Evolutionary conservation across 2,329 filamentous ascomycete species (phyloP), one percentile per base, ranked within the genome.

Genomic region (Elsinoe perseae): DNA sequence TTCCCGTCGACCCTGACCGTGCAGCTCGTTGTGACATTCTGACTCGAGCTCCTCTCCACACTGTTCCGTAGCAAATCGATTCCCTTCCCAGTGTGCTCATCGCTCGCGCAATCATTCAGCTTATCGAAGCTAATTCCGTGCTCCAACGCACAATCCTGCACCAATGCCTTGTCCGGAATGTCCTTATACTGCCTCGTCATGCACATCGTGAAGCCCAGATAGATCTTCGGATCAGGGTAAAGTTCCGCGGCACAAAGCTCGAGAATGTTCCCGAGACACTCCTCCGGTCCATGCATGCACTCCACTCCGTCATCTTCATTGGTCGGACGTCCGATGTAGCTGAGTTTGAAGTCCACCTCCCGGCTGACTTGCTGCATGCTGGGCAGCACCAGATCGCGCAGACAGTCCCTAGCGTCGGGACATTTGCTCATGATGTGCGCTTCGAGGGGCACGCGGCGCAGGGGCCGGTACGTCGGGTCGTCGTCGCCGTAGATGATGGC

Each of bases 341-440:
- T 93, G 58, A 97, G 77, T 27, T 80, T 86, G 70, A 98, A 97
- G 75, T 95, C 85, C 60, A 97, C 89, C 70, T 95, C 93, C 61
- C 89, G 81, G 59, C 82, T 78, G 34, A 91, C 80, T 58, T 82
- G 80, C 70, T 89, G 83, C 91, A 98, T 96, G 20, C 85, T 80
- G 0, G 93, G 93, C 14, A 97, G 73, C 21, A 98, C 79, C 63
- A 98, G 74, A 58, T 90, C 76, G 60, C 83, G 81, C 18, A 98
- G 76, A 66, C 92, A 96, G 67, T 89, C 86, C 69, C 79, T 80
- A 1, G 93, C 90, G 71, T 98, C 93, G 0, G 92, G 91, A 66
- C 93, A 98, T 77, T 97, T 96, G 73, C 59, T 70, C 85, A 97
- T 98, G 64, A 97, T 93, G 70, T 97, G 92, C 56, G 89, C 88